Conservation (phyloP, 2,329 filamentous ascomycete genomes). For the Penicillium sp. region DNA sequence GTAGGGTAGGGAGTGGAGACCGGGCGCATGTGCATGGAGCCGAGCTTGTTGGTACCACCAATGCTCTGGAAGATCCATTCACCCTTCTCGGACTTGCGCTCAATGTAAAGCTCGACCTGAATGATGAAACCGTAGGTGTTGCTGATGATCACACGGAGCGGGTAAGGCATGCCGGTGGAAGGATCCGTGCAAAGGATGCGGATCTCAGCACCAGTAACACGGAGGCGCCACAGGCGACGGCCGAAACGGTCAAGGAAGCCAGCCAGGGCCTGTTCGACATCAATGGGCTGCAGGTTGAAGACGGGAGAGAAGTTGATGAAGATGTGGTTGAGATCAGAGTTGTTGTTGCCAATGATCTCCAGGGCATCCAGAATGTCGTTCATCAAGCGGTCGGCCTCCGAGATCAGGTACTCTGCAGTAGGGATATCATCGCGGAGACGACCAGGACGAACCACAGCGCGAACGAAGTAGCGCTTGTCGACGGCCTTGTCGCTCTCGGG, state of each 20-base stretch:
- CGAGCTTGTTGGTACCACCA: conserved; percentile 90
- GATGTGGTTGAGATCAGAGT: conserved; percentile 98
- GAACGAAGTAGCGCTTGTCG: conserved; percentile 92
- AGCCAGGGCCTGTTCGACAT: conserved; percentile 89
- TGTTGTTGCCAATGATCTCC: conserved; percentile 98
- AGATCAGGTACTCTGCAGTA: conserved; percentile 97
- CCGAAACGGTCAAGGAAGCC: conserved; percentile 97
- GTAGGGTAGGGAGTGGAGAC: conserved; percentile 92
- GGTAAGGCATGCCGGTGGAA: conserved; percentile 77
- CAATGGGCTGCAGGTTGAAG: conserved; percentile 83
- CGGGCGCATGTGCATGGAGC: conserved; percentile 87
- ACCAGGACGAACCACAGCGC: conserved; percentile 89
- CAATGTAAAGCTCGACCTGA: conserved; percentile 94
- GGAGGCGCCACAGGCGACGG: conserved; percentile 89
- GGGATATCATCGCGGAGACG: conserved; percentile 95
- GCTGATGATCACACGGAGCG: conserved; percentile 91
- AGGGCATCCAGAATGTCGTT: conserved; percentile 96
- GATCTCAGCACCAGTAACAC: conserved; percentile 95
- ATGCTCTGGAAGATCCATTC: conserved; percentile 99
- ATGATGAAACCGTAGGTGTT: conserved; percentile 99
- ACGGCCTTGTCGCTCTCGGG: conserved; percentile 74
- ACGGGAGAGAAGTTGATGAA: conserved; percentile 99
- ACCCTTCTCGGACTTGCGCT: conserved; percentile 96
- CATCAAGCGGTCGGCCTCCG: conserved; percentile 92
- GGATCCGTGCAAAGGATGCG: conserved; percentile 97